These are phyloP conservation scores for Arxiozyma bovina DNA, from an alignment of 1,139 yeast species.

Conservation along the genomic window DNA sequence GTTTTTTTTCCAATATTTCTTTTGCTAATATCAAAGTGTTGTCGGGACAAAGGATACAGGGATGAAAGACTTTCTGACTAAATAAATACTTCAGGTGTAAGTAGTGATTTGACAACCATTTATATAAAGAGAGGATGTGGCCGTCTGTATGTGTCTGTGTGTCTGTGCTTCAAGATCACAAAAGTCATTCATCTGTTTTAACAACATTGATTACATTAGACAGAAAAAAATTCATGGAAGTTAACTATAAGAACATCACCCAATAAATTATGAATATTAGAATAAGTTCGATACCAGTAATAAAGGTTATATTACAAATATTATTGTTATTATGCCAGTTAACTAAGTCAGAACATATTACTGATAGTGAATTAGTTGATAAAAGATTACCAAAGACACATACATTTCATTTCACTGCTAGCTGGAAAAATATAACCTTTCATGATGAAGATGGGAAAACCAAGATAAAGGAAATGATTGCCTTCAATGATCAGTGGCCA, in stretches of 20 bases:
- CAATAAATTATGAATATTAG: background rate
- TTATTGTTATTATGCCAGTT: background rate
- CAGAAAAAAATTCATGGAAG: too few species aligned
- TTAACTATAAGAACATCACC: too few species aligned
- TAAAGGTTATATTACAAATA: background rate
- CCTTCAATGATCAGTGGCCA: slow-evolving; percentile 68
- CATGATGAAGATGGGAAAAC: slow-evolving; percentile 43
- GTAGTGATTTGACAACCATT: background rate
- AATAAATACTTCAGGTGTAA: background rate
- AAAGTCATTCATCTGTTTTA: too few species aligned
- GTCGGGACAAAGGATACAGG: background rate
- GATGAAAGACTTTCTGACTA: too few species aligned
- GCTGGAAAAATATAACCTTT: slow-evolving; percentile 43
- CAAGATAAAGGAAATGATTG: slow-evolving; percentile 42
- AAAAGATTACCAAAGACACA: slow-evolving; percentile 32
- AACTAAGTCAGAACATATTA: background rate
- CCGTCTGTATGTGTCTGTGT: background rate
- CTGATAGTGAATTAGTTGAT: background rate
- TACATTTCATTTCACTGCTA: slow-evolving; percentile 42
- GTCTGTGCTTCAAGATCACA: too few species aligned
- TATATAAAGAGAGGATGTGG: background rate
- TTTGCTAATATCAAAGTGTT: too few species aligned
- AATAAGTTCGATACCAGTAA: background rate
- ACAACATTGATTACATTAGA: too few species aligned
- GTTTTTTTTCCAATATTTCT: too few species aligned